These are phyloP conservation scores for Oidium heveae DNA, from an alignment of 2,329 filamentous ascomycete species.

Conservation along the genomic window DNA sequence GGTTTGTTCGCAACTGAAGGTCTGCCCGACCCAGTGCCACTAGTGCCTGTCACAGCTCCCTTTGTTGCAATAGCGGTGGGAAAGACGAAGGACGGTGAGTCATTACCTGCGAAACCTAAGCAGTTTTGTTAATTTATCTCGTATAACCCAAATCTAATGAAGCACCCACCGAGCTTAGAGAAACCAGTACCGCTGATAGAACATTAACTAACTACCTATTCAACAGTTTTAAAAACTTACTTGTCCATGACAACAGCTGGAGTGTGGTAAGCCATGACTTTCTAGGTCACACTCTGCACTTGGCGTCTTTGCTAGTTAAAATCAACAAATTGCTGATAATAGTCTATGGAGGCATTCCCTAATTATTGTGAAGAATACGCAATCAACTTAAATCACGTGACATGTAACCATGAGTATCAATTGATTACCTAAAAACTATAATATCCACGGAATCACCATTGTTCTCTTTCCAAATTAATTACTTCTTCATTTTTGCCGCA, in stretches of 20 bases:
- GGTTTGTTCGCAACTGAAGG: conserved; percentile 86
- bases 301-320: too few species aligned
- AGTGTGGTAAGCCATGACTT: conserved; percentile 81
- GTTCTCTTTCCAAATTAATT: too few species aligned
- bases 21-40: conserved; percentile 61
- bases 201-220: not conserved
- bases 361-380: too few species aligned
- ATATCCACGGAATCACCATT: too few species aligned
- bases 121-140: conserved; percentile 2
- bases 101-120: conserved; percentile 90
- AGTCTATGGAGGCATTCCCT: too few species aligned
- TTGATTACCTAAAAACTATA: too few species aligned
- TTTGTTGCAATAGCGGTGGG: conserved; percentile 97
- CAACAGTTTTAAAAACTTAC: conserved; percentile 29
- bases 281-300: too few species aligned
- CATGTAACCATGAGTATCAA: too few species aligned
- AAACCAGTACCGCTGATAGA: conserved; percentile 82
- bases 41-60: conserved; percentile 41
- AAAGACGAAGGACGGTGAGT: conserved; percentile 97
- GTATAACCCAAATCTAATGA: not conserved
- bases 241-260: conserved; percentile 99
- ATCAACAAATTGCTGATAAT: too few species aligned
- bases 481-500: too few species aligned
- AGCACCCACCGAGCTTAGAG: conserved; percentile 72
- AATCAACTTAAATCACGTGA: too few species aligned